These are phyloP conservation scores for Dryadomyces sulphureus DNA, from an alignment of 2,329 filamentous ascomycete species.

Conservation along the genomic window DNA sequence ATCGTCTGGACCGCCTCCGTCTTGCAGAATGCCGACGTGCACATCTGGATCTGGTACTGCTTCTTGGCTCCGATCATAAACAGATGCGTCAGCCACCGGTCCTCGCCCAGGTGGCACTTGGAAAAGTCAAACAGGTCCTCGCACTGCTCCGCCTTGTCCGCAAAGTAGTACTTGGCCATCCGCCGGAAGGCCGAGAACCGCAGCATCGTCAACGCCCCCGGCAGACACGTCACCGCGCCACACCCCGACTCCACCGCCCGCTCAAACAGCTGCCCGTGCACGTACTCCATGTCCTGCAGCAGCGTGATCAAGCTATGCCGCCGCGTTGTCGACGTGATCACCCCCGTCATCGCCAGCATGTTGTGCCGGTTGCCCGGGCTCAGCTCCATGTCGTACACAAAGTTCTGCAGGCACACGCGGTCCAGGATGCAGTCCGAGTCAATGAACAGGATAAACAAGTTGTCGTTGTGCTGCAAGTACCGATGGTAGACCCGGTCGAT, in stretches of 20 bases:
- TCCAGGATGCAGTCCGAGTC: slow-evolving; percentile 95
- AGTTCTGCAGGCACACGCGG: slow-evolving; percentile 84
- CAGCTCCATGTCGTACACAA: slow-evolving; percentile 97
- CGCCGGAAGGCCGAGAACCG: slow-evolving; percentile 90
- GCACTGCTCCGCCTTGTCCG: slow-evolving; percentile 88
- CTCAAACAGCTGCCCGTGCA: slow-evolving; percentile 93
- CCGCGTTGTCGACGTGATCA: slow-evolving; percentile 86
- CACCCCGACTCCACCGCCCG: slow-evolving; percentile 89
- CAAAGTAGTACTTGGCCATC: slow-evolving; percentile 98
- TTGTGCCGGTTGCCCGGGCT: slow-evolving; percentile 83
- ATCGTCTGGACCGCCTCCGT: slow-evolving; percentile 92
- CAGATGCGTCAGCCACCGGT: slow-evolving; percentile 91
- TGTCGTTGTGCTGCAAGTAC: slow-evolving; percentile 76
- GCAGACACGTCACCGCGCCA: slow-evolving; percentile 85
- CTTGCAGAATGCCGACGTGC: slow-evolving; percentile 94
- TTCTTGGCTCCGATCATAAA: slow-evolving; percentile 97
- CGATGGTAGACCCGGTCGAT: slow-evolving; percentile 85
- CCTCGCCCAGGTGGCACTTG: slow-evolving; percentile 89
- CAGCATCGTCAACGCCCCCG: slow-evolving; percentile 87
- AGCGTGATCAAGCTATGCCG: slow-evolving; percentile 83
- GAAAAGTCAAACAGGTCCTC: slow-evolving; percentile 94
- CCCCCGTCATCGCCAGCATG: slow-evolving; percentile 95
- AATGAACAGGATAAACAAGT: slow-evolving; percentile 91
- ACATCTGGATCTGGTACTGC: slow-evolving; percentile 93
- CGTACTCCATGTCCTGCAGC: slow-evolving; percentile 95